phyloP scores from a whole-genome alignment of 345 rosid genomes.

The Brassica rapa region DNA sequence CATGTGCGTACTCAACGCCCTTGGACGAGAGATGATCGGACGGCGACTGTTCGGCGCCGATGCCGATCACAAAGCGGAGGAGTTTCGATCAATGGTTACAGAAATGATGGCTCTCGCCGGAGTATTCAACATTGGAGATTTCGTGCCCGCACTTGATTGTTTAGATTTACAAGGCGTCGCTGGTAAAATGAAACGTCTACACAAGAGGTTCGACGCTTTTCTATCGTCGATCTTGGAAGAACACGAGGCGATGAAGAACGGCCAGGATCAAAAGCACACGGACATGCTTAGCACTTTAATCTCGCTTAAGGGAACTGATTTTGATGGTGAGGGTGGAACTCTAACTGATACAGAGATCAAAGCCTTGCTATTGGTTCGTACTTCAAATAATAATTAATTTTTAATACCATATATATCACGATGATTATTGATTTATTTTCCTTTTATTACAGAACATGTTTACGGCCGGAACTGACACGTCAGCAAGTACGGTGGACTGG shows the following conservation, averaged over 20 bases:
- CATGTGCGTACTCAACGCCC: conserved; percentile 70
- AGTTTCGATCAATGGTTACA: conserved; percentile 86
- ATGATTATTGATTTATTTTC: neutral
- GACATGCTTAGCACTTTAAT: conserved; percentile 69
- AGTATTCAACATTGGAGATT: conserved; percentile 84
- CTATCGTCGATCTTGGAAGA: conserved; percentile 63
- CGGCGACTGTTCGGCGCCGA: conserved; percentile 60
- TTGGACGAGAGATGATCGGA: conserved; percentile 83
- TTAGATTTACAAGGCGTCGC: conserved; percentile 85
- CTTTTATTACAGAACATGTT: conserved; percentile 66
- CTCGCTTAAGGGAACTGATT: conserved; percentile 50
- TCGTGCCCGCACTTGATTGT: conserved; percentile 73
- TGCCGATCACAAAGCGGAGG: conserved; percentile 68
- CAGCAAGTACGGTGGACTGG: conserved; percentile 93
- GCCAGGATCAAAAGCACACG: conserved; percentile 32
- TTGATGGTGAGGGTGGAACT: conserved; percentile 51
- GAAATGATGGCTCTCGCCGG: conserved; percentile 86
- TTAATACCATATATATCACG: neutral
- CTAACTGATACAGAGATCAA: conserved; percentile 83
- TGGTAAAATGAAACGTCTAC: conserved; percentile 84
- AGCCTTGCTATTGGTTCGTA: conserved; percentile 73
- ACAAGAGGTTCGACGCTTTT: conserved; percentile 70
- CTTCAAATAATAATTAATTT: neutral
- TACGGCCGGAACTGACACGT: conserved; percentile 89
- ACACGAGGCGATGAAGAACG: conserved; percentile 44